Percentiles rank a stretch among this genome's conserved stretches.
These are phyloP conservation scores for Leccinum fibrillosum DNA, from an alignment of 768 basidiomycete genomes.

Conservation along the genomic window DNA sequence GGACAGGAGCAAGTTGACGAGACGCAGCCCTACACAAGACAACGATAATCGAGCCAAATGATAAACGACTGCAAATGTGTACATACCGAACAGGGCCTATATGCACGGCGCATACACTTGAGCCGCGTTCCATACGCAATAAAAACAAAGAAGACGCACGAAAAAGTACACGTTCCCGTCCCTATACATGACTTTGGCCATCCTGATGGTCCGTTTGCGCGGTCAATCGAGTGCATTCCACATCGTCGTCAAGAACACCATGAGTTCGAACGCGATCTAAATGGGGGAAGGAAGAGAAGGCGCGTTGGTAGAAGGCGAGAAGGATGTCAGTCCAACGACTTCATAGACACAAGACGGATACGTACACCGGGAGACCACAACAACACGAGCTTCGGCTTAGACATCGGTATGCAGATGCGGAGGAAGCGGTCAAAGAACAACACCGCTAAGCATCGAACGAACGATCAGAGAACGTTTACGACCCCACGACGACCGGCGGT, in stretches of 20 bases:
- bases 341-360: no score
- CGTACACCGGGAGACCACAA: no score
- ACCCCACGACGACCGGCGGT: no score
- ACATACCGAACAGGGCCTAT: conserved; percentile 22
- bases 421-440: no score
- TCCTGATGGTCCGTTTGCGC: conserved; percentile 1
- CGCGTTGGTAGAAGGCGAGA: neutral
- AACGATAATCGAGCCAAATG: neutral
- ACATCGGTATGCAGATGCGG: no score
- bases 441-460: no score
- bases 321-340: no score
- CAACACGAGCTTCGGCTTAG: no score
- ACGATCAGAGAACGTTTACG: no score
- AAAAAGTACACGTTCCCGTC: conserved; percentile 29
- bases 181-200: conserved; percentile 11
- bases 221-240: neutral
- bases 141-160: neutral
- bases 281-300: neutral
- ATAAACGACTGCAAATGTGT: neutral
- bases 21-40: conserved; percentile 16
- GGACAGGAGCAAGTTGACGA: conserved; percentile 20
- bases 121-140: neutral
- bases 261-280: conserved; percentile 28
- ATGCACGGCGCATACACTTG: neutral
- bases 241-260: conserved; percentile 20